A percentile compares a stretch with the other conserved stretches of the same genome.
Conservation (phyloP, 2,329 filamentous ascomycete species). For the Ophiostoma angusticollis region DNA sequence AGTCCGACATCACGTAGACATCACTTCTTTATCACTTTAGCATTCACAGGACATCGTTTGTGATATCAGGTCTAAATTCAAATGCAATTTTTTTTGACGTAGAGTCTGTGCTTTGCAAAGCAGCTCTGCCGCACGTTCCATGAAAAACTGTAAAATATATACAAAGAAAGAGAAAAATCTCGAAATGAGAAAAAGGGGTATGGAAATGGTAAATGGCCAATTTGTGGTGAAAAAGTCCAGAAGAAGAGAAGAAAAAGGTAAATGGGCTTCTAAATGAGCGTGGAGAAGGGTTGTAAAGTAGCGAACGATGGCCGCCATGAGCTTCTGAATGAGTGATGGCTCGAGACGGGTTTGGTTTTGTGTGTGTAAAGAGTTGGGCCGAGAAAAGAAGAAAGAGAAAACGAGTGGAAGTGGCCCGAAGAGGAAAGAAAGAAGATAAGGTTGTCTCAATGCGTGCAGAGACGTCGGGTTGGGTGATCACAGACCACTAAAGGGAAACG, state of each 20-base stretch:
- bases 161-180: background rate
- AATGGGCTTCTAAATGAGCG: too few relatives aligned
- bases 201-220: background rate
- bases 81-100: too few relatives aligned
- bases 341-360: too few relatives aligned
- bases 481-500: conserved; percentile 4
- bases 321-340: too few relatives aligned
- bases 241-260: background rate
- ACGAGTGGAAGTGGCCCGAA: conserved; percentile 3
- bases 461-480: conserved; percentile 1
- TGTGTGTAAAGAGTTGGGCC: conserved; percentile 1
- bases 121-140: too few relatives aligned
- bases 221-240: background rate
- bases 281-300: too few relatives aligned
- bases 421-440: background rate
- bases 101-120: too few relatives aligned
- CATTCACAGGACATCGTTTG: too few relatives aligned
- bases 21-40: too few relatives aligned
- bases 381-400: background rate
- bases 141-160: conserved; percentile 1
- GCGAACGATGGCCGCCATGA: too few relatives aligned
- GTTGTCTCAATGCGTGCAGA: background rate
- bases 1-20: too few relatives aligned
- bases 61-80: too few relatives aligned
- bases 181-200: background rate